phyloP scores from a whole-genome alignment of 352 stramenopile species.

The Globisporangium rhizosaccharum region DNA sequence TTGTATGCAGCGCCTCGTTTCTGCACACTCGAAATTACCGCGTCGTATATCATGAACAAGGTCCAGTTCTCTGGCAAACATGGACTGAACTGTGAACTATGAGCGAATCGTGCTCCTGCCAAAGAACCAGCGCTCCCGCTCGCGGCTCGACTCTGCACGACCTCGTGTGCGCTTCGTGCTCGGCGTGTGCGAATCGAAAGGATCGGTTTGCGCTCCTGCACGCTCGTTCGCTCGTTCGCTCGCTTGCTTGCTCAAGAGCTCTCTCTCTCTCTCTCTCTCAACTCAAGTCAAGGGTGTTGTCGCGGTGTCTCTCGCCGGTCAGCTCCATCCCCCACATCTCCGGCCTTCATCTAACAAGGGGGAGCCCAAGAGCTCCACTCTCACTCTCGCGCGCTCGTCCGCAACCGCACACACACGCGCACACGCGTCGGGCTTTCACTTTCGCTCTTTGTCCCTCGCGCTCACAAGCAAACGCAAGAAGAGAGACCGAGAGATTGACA shows the following conservation, averaged over 20 bases:
- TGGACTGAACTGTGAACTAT: too few relatives aligned
- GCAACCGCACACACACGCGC: background rate
- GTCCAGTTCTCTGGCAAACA: too few relatives aligned
- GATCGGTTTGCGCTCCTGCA: background rate
- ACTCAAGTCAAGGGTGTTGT: background rate
- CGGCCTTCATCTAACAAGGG: constrained; percentile 13
- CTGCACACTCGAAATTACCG: too few relatives aligned
- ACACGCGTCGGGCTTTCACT: background rate
- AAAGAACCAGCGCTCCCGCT: too few relatives aligned
- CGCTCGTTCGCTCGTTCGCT: too few relatives aligned
- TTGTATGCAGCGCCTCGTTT: too few relatives aligned
- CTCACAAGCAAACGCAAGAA: background rate
- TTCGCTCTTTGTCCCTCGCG: background rate
- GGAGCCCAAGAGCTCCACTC: background rate
- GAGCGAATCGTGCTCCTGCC: too few relatives aligned
- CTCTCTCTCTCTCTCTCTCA: background rate
- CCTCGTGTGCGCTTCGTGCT: too few relatives aligned
- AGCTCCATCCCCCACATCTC: constrained; percentile 7
- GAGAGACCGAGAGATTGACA: background rate
- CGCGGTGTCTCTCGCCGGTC: background rate
- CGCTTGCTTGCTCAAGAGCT: background rate
- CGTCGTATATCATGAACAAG: too few relatives aligned
- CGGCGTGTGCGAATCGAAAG: background rate
- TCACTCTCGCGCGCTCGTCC: constrained; percentile 7
- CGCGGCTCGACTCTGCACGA: too few relatives aligned